These are phyloP conservation scores for Chlamydomonas schloesseri DNA, from an alignment of 139 green algal species.

Conservation along the genomic window DNA sequence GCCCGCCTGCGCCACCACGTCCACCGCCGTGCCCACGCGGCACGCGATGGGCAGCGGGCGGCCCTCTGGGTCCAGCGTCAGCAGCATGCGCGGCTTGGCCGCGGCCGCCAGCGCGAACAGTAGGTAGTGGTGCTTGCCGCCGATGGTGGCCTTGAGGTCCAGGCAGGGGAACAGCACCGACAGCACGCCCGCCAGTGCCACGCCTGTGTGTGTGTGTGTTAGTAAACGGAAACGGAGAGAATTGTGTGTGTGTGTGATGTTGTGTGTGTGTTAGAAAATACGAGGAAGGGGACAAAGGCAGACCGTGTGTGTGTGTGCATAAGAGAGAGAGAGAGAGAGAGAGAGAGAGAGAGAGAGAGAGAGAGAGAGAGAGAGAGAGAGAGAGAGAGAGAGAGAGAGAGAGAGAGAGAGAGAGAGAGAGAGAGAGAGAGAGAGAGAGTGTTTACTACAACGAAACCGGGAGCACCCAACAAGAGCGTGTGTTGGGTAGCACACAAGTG, in stretches of 20 bases:
- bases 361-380: not conserved
- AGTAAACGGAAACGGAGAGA: no score
- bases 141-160: constrained; percentile 86
- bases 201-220: no score
- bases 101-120: constrained; percentile 93
- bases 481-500: no score
- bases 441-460: no score
- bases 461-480: no score
- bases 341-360: not conserved
- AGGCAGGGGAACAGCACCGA: constrained; percentile 83
- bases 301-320: no score
- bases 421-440: no score
- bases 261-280: no score
- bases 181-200: constrained; percentile 88
- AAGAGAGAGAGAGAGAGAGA: no score
- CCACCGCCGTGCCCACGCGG: constrained; percentile 94
- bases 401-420: no score
- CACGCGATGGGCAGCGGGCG: constrained; percentile 87
- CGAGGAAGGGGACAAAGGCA: no score
- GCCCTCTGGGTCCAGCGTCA: constrained; percentile 93
- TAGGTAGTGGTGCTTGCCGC: constrained; percentile 92
- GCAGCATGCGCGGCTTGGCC: constrained; percentile 96
- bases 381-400: not conserved
- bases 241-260: no score
- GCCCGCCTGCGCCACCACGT: constrained; percentile 97